Percentiles rank a stretch among this genome's conserved stretches.
Conservation (phyloP, 2,329 filamentous ascomycete species). For the Fusarium paranaense region DNA sequence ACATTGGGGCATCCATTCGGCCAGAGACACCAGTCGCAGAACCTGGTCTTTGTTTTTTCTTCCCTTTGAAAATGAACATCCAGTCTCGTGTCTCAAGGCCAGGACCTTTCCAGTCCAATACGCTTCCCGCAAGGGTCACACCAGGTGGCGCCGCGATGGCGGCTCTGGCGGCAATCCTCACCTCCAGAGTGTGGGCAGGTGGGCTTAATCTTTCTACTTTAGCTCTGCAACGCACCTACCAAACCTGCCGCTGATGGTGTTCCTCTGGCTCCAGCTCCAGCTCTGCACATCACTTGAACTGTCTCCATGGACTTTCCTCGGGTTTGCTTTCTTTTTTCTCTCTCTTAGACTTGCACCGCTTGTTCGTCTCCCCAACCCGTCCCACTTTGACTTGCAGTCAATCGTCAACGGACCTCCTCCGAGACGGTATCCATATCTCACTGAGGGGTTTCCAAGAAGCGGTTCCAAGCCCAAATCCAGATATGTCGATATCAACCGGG, state of each 20-base stretch:
- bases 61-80: neutral
- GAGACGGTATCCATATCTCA: slow-evolving; percentile 12
- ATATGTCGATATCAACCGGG: slow-evolving; percentile 18
- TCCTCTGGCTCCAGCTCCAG: neutral
- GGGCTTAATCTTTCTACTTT: slow-evolving; percentile 2
- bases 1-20: neutral
- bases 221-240: slow-evolving; percentile 3
- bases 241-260: slow-evolving; percentile 9
- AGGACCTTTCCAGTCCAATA: slow-evolving; percentile 26
- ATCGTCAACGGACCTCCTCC: slow-evolving; percentile 3
- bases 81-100: slow-evolving; percentile 18
- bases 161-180: slow-evolving; percentile 40
- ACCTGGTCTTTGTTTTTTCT: slow-evolving; percentile 2
- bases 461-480: neutral
- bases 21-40: slow-evolving; percentile 24
- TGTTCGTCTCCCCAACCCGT: neutral
- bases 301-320: slow-evolving; percentile 24
- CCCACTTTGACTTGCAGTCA: slow-evolving; percentile 7
- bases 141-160: slow-evolving; percentile 24
- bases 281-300: neutral
- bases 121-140: slow-evolving; percentile 20
- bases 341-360: neutral
- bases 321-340: slow-evolving; percentile 24
- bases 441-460: neutral
- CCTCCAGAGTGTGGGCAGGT: neutral